These are phyloP conservation scores for Parsonsia alboflavescens DNA, from an alignment of 257 asterid genomes.

Conservation along the genomic window DNA sequence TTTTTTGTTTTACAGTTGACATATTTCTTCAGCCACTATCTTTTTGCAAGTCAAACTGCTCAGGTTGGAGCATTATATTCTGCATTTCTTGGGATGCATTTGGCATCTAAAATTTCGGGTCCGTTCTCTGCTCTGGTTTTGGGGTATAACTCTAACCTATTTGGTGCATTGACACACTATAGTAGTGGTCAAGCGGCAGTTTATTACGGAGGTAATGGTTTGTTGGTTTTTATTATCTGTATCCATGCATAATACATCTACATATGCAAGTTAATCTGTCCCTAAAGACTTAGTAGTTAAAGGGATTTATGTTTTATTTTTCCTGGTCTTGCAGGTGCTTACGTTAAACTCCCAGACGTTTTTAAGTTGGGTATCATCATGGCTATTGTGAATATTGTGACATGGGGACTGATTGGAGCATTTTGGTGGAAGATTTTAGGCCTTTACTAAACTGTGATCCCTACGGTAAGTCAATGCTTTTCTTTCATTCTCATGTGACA, in stretches of 20 bases:
- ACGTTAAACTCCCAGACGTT: constrained; percentile 53
- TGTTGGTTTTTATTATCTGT: not conserved
- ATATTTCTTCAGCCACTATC: constrained; percentile 74
- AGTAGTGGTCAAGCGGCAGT: constrained; percentile 95
- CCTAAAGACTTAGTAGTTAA: no score
- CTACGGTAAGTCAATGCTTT: constrained; percentile 15
- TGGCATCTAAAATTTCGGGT: constrained; percentile 55
- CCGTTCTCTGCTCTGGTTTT: constrained; percentile 53
- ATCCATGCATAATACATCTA: not conserved
- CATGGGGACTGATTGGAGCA: constrained; percentile 64
- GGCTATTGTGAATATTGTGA: constrained; percentile 49
- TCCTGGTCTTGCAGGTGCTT: constrained; percentile 57
- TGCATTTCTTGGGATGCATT: constrained; percentile 74
- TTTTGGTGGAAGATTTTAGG: constrained; percentile 88
- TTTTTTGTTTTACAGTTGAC: constrained; percentile 58
- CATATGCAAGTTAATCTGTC: no score
- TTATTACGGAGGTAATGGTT: constrained; percentile 66
- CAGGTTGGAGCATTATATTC: constrained; percentile 89
- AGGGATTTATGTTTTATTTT: not conserved
- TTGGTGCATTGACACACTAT: constrained; percentile 82
- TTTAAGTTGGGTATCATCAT: constrained; percentile 55
- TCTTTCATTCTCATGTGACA: no score
- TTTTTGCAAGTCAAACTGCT: constrained; percentile 91
- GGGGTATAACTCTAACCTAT: constrained; percentile 68
- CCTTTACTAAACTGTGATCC: constrained; percentile 47